Evolutionary conservation across 208 protist species (phyloP).

Genomic region (Crithidia fasciculata): DNA sequence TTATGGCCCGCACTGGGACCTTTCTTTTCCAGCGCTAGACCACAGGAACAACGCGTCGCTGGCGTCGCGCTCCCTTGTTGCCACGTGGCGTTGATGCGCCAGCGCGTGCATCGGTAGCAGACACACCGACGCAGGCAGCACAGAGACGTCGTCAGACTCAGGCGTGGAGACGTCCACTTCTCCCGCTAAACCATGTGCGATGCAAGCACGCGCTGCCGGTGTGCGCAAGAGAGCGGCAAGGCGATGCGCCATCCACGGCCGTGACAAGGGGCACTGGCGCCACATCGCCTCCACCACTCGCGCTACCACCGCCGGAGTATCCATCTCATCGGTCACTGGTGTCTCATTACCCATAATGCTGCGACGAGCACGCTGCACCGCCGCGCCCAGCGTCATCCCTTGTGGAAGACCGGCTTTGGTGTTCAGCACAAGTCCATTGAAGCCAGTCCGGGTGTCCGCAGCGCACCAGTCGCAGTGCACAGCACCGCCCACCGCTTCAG

Average conservation of each 20-base stretch:
- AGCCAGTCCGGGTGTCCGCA: conserved; percentile 1
- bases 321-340: not conserved
- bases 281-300: not conserved
- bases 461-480: not conserved
- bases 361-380: conserved; percentile 10
- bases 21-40: not conserved
- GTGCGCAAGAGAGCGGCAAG: conserved; percentile 7
- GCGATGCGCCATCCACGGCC: conserved; percentile 56
- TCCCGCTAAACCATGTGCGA: not conserved
- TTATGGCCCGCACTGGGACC: too few species aligned
- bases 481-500: not conserved
- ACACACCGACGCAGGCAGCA: not conserved
- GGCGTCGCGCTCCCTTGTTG: too few species aligned
- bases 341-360: not conserved
- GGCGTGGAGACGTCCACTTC: too few species aligned
- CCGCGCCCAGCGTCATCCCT: conserved; percentile 36
- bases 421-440: conserved; percentile 51
- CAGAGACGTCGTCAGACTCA: too few species aligned
- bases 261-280: conserved; percentile 53
- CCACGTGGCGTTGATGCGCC: not conserved
- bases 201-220: not conserved
- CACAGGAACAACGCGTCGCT: not conserved
- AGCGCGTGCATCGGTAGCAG: not conserved
- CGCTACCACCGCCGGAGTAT: not conserved
- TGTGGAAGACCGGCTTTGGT: conserved; percentile 76